These are phyloP conservation scores for Macrocybe gigantea DNA, from an alignment of 768 basidiomycete species.

Conservation along the genomic window DNA sequence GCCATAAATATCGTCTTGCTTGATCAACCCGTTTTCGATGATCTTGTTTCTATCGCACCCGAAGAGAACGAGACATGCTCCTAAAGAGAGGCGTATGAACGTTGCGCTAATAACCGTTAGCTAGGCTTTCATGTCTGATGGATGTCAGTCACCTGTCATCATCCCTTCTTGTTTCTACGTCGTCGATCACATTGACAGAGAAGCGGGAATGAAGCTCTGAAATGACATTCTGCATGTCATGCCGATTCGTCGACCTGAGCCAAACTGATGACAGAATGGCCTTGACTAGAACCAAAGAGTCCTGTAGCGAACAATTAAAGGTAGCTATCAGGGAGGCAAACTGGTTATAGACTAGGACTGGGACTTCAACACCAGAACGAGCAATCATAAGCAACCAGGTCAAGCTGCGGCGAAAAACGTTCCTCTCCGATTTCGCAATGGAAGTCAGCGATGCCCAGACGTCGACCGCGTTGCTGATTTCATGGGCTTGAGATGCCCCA, in stretches of 20 bases:
- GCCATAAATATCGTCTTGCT: conserved; percentile 37
- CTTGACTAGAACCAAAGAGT: conserved; percentile 46
- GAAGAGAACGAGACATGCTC: conserved; percentile 55
- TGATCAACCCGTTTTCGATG: conserved; percentile 38
- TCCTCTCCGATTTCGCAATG: conserved; percentile 32
- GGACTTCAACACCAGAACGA: conserved; percentile 60
- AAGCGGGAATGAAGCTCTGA: conserved; percentile 42
- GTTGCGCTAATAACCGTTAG: conserved; percentile 17
- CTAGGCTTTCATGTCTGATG: too few species aligned
- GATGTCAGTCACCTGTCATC: conserved; percentile 31
- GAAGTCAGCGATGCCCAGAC: conserved; percentile 22
- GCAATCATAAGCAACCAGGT: conserved; percentile 59
- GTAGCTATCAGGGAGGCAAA: conserved; percentile 35
- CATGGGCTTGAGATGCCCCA: conserved; percentile 21
- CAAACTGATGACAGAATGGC: conserved; percentile 53
- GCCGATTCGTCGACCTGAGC: conserved; percentile 53
- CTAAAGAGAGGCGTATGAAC: conserved; percentile 60
- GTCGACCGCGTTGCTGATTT: conserved; percentile 4
- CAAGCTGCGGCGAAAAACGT: conserved; percentile 42
- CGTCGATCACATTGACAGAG: conserved; percentile 29
- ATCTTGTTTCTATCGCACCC: conserved; percentile 56
- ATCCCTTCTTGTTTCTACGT: conserved; percentile 23
- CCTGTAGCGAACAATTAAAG: conserved; percentile 32
- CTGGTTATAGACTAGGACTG: conserved; percentile 42
- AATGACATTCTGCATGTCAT: conserved; percentile 49